phyloP scores from a whole-genome alignment of 768 basidiomycete species.

The Xerocomellus chrysenteron region DNA sequence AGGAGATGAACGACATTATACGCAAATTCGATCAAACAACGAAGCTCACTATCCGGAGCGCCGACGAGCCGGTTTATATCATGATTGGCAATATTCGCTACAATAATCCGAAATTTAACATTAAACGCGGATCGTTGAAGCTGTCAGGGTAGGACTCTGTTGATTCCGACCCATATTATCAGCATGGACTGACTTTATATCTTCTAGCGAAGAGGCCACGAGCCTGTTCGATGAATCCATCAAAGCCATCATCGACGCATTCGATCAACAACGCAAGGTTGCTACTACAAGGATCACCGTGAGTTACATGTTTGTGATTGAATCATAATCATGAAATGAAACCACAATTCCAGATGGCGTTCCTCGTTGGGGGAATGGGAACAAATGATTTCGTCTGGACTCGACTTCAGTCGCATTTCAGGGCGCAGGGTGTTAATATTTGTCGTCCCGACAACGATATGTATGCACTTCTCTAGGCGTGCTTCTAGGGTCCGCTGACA shows the following conservation, averaged over 20 bases:
- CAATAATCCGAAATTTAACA: background rate
- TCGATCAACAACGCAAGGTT: slow-evolving; percentile 6
- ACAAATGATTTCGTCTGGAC: slow-evolving; percentile 7
- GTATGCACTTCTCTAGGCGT: background rate
- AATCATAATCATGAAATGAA: background rate
- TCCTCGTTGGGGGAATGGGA: slow-evolving; percentile 12
- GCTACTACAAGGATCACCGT: background rate
- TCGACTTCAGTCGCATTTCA: slow-evolving; percentile 8
- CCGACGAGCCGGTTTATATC: background rate
- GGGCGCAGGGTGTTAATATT: background rate
- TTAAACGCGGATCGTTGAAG: slow-evolving; percentile 4
- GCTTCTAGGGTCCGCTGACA: background rate
- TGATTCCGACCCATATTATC: background rate
- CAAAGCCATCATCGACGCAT: slow-evolving; percentile 11
- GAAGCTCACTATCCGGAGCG: slow-evolving; percentile 3
- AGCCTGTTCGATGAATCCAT: slow-evolving; percentile 7
- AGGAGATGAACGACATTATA: slow-evolving; percentile 2
- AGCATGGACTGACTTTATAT: background rate
- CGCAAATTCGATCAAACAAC: slow-evolving; percentile 9
- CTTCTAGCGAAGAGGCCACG: slow-evolving; percentile 4
- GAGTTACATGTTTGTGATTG: background rate
- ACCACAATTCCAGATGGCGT: slow-evolving; percentile 1
- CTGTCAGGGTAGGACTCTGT: slow-evolving; percentile 4
- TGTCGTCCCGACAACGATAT: slow-evolving; percentile 10
- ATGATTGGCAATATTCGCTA: background rate